phyloP scores from a whole-genome alignment of 768 basidiomycete species.

The Trametopsis cervina region DNA sequence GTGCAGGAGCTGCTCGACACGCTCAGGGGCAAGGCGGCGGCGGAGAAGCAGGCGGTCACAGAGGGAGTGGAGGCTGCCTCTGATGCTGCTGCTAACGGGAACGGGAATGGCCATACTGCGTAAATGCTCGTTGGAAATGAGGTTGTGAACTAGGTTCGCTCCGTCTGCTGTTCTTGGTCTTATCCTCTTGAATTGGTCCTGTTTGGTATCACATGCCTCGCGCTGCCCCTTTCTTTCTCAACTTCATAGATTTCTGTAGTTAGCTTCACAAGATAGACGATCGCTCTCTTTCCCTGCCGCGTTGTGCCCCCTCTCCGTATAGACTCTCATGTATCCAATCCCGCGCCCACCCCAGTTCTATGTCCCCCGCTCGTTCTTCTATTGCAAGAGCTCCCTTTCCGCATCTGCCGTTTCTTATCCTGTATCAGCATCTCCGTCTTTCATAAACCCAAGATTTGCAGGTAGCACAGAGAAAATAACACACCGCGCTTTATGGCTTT shows the following conservation, averaged over 20 bases:
- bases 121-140: too few species aligned
- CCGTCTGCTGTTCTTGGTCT: neutral
- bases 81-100: slow-evolving; percentile 8
- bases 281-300: neutral
- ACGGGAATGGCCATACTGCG: slow-evolving; percentile 4
- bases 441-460: neutral
- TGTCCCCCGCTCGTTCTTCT: neutral
- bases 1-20: slow-evolving; percentile 25
- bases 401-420: neutral
- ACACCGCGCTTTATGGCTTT: neutral
- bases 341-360: neutral
- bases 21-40: slow-evolving; percentile 13
- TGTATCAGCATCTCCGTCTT: neutral
- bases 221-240: neutral
- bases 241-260: too few species aligned
- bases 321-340: neutral
- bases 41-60: slow-evolving; percentile 12
- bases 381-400: neutral
- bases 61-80: slow-evolving; percentile 11
- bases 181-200: neutral
- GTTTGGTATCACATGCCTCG: neutral
- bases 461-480: neutral
- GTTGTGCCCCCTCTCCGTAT: neutral
- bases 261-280: too few species aligned
- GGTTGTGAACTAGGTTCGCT: neutral